Conservation (phyloP, 176 grass and related monocot genomes). For the Urochloa ruziziensis region DNA sequence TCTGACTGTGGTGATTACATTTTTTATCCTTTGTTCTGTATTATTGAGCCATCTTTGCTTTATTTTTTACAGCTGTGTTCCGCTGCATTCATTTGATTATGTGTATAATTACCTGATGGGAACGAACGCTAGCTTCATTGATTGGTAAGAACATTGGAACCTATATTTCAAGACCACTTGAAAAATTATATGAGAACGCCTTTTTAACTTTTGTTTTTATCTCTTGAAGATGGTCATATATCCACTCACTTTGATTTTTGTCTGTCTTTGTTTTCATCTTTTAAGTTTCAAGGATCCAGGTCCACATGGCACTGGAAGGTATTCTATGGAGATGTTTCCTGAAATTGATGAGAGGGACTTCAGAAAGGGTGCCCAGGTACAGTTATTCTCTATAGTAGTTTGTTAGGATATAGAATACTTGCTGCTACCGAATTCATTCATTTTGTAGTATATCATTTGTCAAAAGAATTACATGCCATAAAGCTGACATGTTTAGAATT, state of each 20-base stretch:
- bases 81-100: constrained; percentile 93
- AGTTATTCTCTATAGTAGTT: constrained; percentile 10
- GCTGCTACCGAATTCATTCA: neutral
- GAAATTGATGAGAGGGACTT: constrained; percentile 83
- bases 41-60: constrained; percentile 40
- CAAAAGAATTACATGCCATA: neutral
- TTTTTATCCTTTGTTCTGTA: constrained; percentile 30
- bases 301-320: constrained; percentile 94
- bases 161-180: constrained; percentile 27
- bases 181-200: neutral
- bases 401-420: constrained; percentile 21
- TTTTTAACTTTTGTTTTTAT: neutral
- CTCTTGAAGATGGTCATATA: constrained; percentile 4
- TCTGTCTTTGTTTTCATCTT: constrained; percentile 42
- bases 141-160: constrained; percentile 64
- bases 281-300: constrained; percentile 90
- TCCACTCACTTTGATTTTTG: constrained; percentile 25
- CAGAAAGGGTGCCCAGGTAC: constrained; percentile 98
- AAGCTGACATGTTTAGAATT: constrained; percentile 12
- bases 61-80: constrained; percentile 77
- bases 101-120: constrained; percentile 96
- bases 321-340: constrained; percentile 72
- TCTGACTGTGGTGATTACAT: constrained; percentile 21
- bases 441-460: constrained; percentile 19
- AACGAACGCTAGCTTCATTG: constrained; percentile 80